Conservation (phyloP, 2,329 filamentous ascomycete genomes). For the Aschersonia sp. region DNA sequence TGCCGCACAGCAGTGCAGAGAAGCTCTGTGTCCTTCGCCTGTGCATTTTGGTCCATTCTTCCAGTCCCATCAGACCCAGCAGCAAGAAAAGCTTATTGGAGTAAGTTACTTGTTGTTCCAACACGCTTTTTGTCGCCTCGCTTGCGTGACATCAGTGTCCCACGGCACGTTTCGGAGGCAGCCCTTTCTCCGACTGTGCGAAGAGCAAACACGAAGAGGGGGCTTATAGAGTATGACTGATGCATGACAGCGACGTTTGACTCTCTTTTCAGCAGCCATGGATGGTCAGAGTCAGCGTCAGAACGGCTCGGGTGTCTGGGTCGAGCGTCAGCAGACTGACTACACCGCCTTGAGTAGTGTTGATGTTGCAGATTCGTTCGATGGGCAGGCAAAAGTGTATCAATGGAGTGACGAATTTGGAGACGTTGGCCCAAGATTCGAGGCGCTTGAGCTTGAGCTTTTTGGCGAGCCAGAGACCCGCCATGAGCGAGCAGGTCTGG, state of each 20-base stretch:
- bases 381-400: constrained; percentile 51
- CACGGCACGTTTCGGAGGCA: no score
- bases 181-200: no score
- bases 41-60: no score
- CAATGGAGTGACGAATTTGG: constrained; percentile 78
- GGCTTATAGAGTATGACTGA: no score
- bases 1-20: no score
- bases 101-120: no score
- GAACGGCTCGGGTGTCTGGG: constrained; percentile 21
- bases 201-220: no score
- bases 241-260: neutral
- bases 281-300: neutral
- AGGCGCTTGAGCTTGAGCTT: constrained; percentile 59
- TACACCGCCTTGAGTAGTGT: constrained; percentile 21
- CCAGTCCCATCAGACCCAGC: no score
- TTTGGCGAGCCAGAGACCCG: constrained; percentile 48
- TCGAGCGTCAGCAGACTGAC: constrained; percentile 28
- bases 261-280: neutral
- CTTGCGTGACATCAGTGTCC: no score
- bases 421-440: constrained; percentile 62
- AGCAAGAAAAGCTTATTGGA: no score
- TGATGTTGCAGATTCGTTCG: constrained; percentile 22
- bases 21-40: no score
- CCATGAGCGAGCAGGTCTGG: constrained; percentile 35
- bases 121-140: no score